These are phyloP conservation scores for Bipolaris cookei DNA, from an alignment of 2,329 filamentous ascomycete genomes.

Conservation along the genomic window DNA sequence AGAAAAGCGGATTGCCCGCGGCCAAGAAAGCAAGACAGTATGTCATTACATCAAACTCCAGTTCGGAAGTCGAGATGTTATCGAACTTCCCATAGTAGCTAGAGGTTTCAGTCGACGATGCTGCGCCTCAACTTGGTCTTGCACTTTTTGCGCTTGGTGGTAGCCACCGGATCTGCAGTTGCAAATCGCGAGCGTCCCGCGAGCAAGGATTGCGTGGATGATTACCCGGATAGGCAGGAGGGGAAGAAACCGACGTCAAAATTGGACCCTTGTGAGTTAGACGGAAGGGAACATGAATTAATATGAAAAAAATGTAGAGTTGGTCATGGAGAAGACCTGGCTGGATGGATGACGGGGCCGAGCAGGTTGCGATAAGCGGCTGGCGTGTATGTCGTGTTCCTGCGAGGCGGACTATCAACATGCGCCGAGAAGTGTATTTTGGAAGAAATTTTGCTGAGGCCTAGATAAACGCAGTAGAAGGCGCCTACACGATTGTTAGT, in stretches of 20 bases:
- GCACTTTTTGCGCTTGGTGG: constrained; percentile 13
- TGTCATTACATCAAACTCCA: constrained; percentile 11
- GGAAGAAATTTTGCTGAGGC: no score
- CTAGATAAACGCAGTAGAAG: no score
- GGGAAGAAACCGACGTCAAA: constrained; percentile 6
- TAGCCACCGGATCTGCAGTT: constrained; percentile 34
- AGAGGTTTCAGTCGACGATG: constrained; percentile 16
- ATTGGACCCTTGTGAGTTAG: not conserved
- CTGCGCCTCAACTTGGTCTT: constrained; percentile 15
- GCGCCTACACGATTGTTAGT: no score
- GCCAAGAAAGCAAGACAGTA: constrained; percentile 3
- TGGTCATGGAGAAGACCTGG: not conserved
- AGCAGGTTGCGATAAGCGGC: no score
- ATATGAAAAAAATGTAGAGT: no score
- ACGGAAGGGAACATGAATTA: not conserved
- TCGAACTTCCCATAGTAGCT: constrained; percentile 39
- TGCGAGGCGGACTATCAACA: no score
- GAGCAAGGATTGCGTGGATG: constrained; percentile 31
- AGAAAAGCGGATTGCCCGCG: not conserved
- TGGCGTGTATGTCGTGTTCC: no score
- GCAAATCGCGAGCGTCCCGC: constrained; percentile 18
- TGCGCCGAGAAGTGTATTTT: no score
- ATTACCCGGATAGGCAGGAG: constrained; percentile 41
- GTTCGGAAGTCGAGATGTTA: constrained; percentile 10
- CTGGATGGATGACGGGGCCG: not conserved